A percentile compares a stretch with the other conserved stretches of the same genome.
These are phyloP conservation scores for Trichoderma sp. DNA, from an alignment of 2,329 filamentous ascomycete genomes.

Conservation along the genomic window DNA sequence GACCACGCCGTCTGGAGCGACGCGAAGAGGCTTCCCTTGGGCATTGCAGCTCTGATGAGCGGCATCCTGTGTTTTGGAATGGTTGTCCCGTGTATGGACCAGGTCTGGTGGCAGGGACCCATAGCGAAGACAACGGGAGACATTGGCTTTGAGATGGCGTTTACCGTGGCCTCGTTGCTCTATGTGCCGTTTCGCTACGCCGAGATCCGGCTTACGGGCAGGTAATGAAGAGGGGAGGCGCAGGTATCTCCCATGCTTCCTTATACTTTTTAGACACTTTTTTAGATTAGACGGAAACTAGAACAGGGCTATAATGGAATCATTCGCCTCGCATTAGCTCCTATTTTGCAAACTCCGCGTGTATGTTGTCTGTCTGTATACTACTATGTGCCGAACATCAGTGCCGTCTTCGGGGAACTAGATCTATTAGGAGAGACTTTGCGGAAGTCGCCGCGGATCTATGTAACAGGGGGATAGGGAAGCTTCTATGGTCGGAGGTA, in stretches of 20 bases:
- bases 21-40: slow-evolving; percentile 49
- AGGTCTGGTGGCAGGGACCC: slow-evolving; percentile 65
- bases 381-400: background rate
- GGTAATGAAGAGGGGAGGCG: slow-evolving; percentile 4
- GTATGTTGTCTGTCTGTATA: background rate
- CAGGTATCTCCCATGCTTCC: background rate
- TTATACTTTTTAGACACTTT: background rate
- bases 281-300: background rate
- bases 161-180: slow-evolving; percentile 53
- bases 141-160: slow-evolving; percentile 67
- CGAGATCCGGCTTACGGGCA: slow-evolving; percentile 44
- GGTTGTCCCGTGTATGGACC: slow-evolving; percentile 62
- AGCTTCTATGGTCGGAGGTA: background rate
- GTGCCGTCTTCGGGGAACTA: background rate
- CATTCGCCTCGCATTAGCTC: background rate
- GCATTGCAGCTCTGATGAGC: slow-evolving; percentile 52
- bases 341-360: background rate
- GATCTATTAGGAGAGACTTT: background rate
- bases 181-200: slow-evolving; percentile 54
- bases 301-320: background rate
- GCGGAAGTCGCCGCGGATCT: background rate
- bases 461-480: background rate
- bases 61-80: slow-evolving; percentile 53
- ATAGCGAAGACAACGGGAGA: slow-evolving; percentile 64
- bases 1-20: slow-evolving; percentile 55